Base-by-base conservation (phyloP, 2,329 filamentous ascomycete genomes). In the Fusarium chlamydosporum region DNA sequence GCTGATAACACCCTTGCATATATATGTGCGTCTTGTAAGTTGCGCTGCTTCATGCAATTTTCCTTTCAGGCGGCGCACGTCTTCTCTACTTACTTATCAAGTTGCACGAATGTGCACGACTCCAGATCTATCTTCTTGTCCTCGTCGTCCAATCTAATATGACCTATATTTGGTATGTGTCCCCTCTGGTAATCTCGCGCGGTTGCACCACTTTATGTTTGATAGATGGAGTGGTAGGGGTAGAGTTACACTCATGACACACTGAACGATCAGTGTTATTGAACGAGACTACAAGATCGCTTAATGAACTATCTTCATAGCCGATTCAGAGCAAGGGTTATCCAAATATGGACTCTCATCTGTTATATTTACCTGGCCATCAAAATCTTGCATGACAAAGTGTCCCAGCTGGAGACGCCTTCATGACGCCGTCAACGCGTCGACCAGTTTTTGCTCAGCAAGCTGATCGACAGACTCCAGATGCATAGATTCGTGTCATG, bases 161-260 rank as follows among this genome's bases (percentile, higher is more conserved):
- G 60, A 45, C 13, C 66, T 69, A 67, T 54, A 57, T 69, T 67
- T 62, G 56, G 65, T 37, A 51, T 20, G 42, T 48, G 26, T 37
- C 50, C 40, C 45, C 46, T 55, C 42, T 41, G 31, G 31, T 46
- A 46, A 68, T 66, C 13, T 60, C 40, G 52, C 52, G n/a, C 34
- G 8, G 50, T 61, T 27, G 33, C 38, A 65, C 65, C 46, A 52
- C 51, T 43, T 46, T 33, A 48, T 45, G 23, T 50, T 56, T 48
- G 35, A 45, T 33, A 51, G 34, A 58, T 58, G 43, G 51, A 42
- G 61, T 8, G 23, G 33, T 45, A 38, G 45, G 26, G 38, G 42
- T 50, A 57, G 18, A 56, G 37, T 56, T 40, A 16, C 20, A 31
- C 53, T 10, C 37, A 40, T 27, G n/a, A 38, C 23, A 54, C 41